Percentiles rank a stretch among this genome's conserved stretches.
phyloP scores from a whole-genome alignment of 2,329 filamentous ascomycete genomes.

The Nothomitra cinnamomea region DNA sequence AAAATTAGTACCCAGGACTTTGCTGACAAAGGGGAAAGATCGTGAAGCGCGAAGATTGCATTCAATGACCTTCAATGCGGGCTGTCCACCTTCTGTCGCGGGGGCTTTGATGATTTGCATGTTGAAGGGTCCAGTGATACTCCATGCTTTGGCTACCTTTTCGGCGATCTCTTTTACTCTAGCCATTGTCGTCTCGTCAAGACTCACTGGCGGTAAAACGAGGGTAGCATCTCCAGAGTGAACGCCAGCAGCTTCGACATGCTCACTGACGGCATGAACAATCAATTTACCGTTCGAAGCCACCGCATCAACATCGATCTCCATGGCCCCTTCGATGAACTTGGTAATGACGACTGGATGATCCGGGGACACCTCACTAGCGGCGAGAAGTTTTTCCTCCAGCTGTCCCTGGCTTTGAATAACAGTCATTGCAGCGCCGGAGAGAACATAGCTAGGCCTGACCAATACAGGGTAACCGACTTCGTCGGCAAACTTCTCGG shows the following conservation, averaged over 20 bases:
- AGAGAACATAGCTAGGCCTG: constrained; percentile 87
- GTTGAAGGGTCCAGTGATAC: constrained; percentile 96
- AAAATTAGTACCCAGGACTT: constrained; percentile 92
- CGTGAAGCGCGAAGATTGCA: constrained; percentile 95
- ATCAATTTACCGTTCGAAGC: constrained; percentile 73
- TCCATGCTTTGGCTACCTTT: constrained; percentile 95
- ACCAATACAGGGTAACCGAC: constrained; percentile 93
- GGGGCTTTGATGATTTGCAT: constrained; percentile 98
- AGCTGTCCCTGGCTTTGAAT: constrained; percentile 78
- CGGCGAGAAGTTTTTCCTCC: constrained; percentile 85
- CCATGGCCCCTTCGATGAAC: constrained; percentile 91
- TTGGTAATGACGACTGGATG: constrained; percentile 97
- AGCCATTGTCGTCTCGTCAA: constrained; percentile 61
- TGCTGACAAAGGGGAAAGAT: constrained; percentile 96
- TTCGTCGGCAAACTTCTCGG: constrained; percentile 67
- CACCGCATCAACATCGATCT: constrained; percentile 93
- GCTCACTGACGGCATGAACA: constrained; percentile 83
- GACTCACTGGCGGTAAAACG: constrained; percentile 68
- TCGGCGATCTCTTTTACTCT: constrained; percentile 89
- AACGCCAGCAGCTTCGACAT: constrained; percentile 92
- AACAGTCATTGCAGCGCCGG: constrained; percentile 96
- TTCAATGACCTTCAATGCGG: constrained; percentile 86
- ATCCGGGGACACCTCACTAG: constrained; percentile 79
- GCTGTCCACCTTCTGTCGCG: constrained; percentile 54
- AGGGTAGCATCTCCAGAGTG: constrained; percentile 96